A percentile compares a stretch with the other conserved stretches of the same genome.
These are phyloP conservation scores for Malassezia brasiliensis DNA, from an alignment of 1,284 basidiomycete species.

Conservation along the genomic window DNA sequence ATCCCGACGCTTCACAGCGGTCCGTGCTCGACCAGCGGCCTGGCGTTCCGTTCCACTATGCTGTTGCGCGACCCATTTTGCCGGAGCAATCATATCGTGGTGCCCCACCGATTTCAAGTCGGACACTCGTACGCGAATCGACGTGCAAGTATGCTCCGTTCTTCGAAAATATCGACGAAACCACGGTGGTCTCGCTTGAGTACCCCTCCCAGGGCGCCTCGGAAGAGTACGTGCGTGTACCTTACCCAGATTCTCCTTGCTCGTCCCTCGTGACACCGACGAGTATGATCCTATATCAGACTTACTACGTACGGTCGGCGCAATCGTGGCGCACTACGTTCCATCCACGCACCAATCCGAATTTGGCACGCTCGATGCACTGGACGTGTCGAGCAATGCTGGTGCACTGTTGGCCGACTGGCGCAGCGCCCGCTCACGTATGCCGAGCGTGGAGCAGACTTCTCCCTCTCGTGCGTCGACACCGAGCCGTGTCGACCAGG, in stretches of 20 bases:
- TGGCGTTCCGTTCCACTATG: conserved; percentile 15
- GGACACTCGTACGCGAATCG: conserved; percentile 15
- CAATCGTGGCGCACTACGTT: conserved; percentile 35
- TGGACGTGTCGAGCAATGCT: conserved; percentile 31
- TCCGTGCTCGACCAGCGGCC: background rate
- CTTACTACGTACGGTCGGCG: conserved; percentile 30
- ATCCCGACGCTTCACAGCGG: background rate
- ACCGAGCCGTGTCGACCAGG: conserved; percentile 12
- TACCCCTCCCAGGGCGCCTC: conserved; percentile 29
- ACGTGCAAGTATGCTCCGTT: background rate
- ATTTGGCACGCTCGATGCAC: conserved; percentile 37
- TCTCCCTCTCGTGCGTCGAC: conserved; percentile 15
- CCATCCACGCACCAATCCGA: conserved; percentile 21
- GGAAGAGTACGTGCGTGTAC: conserved; percentile 21
- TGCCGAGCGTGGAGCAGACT: background rate
- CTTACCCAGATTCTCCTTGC: conserved; percentile 21
- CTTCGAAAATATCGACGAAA: conserved; percentile 7
- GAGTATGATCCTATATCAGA: conserved; percentile 46
- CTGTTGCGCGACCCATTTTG: conserved; percentile 23
- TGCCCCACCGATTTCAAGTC: background rate
- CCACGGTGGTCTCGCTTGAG: conserved; percentile 23
- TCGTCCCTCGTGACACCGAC: conserved; percentile 37
- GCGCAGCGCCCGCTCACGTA: background rate
- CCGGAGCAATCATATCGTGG: background rate
- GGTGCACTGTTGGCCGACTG: conserved; percentile 17